Evolutionary conservation across 129 eudicot species (phyloP).

Genomic region (Tagetes erecta): DNA sequence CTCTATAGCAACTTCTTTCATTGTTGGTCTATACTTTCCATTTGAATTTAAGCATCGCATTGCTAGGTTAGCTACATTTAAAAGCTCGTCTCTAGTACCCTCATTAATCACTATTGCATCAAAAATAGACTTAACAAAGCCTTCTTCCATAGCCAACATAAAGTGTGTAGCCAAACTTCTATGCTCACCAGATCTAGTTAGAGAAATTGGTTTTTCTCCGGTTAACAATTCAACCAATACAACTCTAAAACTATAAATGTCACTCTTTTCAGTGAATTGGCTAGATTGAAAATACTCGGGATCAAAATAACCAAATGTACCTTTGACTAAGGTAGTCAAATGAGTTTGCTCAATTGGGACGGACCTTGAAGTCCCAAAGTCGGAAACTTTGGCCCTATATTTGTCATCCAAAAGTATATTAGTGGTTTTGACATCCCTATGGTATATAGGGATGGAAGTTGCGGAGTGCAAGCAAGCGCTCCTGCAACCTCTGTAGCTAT

Average conservation of each 20-base stretch:
- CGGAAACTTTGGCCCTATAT: slow-evolving; percentile 26
- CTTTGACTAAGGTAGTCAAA: neutral
- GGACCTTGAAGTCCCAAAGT: slow-evolving; percentile 30
- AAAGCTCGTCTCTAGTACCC: too few relatives aligned
- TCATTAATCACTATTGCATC: neutral
- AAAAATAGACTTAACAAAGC: slow-evolving; percentile 14
- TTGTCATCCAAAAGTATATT: slow-evolving; percentile 15
- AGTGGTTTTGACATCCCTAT: slow-evolving; percentile 21
- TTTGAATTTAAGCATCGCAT: too few relatives aligned
- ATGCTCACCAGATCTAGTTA: slow-evolving; percentile 16
- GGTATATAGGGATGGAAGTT: slow-evolving; percentile 33
- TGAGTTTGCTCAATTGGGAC: slow-evolving; percentile 27
- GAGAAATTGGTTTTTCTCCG: neutral
- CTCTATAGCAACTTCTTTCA: slow-evolving; percentile 19
- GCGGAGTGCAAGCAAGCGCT: slow-evolving; percentile 20
- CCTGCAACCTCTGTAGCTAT: neutral
- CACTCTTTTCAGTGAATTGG: too few relatives aligned
- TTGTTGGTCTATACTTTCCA: too few relatives aligned
- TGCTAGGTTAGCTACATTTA: too few relatives aligned
- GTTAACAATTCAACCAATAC: too few relatives aligned
- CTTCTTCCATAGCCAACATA: slow-evolving; percentile 24
- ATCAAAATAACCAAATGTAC: too few relatives aligned
- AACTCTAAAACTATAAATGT: too few relatives aligned
- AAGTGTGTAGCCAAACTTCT: slow-evolving; percentile 20
- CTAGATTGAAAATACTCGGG: too few relatives aligned